Conservation (phyloP, 768 basidiomycete species). For the Kwoniella pini region DNA sequence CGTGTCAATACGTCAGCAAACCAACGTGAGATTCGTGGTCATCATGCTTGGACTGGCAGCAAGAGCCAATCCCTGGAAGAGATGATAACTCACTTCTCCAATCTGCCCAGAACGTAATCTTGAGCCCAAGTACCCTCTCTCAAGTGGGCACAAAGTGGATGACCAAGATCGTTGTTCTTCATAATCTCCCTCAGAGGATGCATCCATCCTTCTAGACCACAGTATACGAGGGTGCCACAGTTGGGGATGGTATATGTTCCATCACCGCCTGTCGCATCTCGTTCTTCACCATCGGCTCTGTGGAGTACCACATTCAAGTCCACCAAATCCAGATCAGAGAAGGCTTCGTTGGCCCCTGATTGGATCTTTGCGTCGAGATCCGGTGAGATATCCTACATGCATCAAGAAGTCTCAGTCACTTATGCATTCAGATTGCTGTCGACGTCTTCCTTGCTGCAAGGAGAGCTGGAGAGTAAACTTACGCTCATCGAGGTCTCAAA, state of each 20-base stretch:
- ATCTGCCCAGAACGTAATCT: slow-evolving; percentile 75
- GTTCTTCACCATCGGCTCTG: slow-evolving; percentile 86
- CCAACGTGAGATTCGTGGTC: not conserved
- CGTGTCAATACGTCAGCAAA: slow-evolving; percentile 31
- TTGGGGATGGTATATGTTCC: slow-evolving; percentile 81
- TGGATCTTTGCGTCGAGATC: slow-evolving; percentile 73
- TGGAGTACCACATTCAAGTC: slow-evolving; percentile 87
- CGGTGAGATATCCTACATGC: slow-evolving; percentile 61
- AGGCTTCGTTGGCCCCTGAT: slow-evolving; percentile 70
- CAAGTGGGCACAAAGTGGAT: slow-evolving; percentile 82
- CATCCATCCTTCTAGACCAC: slow-evolving; percentile 98
- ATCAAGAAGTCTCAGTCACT: too few relatives aligned
- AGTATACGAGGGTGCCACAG: slow-evolving; percentile 76
- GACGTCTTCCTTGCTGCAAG: too few relatives aligned
- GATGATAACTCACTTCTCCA: slow-evolving; percentile 64
- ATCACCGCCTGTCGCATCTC: slow-evolving; percentile 78
- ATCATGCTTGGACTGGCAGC: too few relatives aligned
- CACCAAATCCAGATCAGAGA: slow-evolving; percentile 72
- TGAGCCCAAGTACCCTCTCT: slow-evolving; percentile 88
- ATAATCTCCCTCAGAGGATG: slow-evolving; percentile 78
- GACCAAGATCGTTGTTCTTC: slow-evolving; percentile 87
- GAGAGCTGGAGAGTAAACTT: too few relatives aligned
- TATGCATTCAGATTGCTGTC: too few relatives aligned
- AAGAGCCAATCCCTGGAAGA: too few relatives aligned
- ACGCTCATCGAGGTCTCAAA: slow-evolving; percentile 79